phyloP scores from a whole-genome alignment of 148 eudicot species.

The Euryodendron excelsum region DNA sequence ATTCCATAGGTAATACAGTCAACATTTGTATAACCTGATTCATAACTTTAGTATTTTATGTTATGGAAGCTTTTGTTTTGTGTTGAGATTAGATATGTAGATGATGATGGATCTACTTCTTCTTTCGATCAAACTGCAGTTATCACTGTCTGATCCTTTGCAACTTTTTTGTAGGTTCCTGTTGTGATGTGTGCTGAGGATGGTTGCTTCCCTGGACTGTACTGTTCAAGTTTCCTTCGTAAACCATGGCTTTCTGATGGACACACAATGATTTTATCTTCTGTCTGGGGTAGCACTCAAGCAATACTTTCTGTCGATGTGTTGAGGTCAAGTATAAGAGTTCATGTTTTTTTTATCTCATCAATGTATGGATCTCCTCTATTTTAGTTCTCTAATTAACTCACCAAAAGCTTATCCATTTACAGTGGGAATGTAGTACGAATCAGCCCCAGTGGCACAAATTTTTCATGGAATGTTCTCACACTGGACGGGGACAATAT shows the following conservation, averaged over 20 bases:
- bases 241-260: slow-evolving; percentile 97
- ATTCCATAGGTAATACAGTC: not conserved
- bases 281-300: slow-evolving; percentile 79
- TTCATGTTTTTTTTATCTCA: slow-evolving; percentile 13
- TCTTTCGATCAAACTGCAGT: not conserved
- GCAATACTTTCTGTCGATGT: slow-evolving; percentile 71
- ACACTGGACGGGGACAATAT: slow-evolving; percentile 77
- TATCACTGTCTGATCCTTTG: not conserved
- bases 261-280: slow-evolving; percentile 67
- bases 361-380: not conserved
- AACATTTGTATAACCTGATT: not conserved
- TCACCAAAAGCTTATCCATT: slow-evolving; percentile 5
- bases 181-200: slow-evolving; percentile 81
- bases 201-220: slow-evolving; percentile 84
- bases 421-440: slow-evolving; percentile 69
- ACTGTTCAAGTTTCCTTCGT: slow-evolving; percentile 47
- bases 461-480: slow-evolving; percentile 72
- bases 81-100: not conserved
- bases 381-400: too few relatives aligned
- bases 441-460: slow-evolving; percentile 55
- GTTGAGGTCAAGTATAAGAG: slow-evolving; percentile 48
- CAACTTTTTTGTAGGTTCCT: slow-evolving; percentile 61
- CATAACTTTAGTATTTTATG: not conserved
- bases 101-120: not conserved
- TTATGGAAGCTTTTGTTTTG: not conserved